Evolutionary conservation across 106 monocot species (phyloP).

Genomic region (Dendrobium chrysotoxum): DNA sequence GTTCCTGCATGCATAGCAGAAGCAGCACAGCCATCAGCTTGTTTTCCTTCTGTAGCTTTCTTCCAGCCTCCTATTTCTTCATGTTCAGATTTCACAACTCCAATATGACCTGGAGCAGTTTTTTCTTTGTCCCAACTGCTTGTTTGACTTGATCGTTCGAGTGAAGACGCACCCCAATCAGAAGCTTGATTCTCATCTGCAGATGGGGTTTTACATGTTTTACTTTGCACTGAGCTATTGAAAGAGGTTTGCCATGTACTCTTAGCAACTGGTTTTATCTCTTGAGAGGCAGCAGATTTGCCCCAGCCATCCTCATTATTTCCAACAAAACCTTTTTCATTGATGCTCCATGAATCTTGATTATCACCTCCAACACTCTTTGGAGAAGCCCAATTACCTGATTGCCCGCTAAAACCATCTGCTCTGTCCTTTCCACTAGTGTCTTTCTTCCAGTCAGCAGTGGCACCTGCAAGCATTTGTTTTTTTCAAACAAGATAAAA

Average conservation of each 20-base stretch:
- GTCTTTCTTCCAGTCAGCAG: not conserved
- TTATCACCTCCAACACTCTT: constrained; percentile 2
- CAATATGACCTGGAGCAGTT: no score
- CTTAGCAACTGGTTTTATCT: no score
- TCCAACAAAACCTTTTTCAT: not conserved
- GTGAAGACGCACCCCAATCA: not conserved
- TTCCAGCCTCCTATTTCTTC: constrained; percentile 3
- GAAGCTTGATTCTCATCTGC: not conserved
- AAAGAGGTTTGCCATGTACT: no score
- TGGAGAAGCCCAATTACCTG: not conserved
- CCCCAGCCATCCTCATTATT: not conserved
- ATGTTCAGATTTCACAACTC: not conserved
- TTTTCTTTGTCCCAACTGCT: no score
- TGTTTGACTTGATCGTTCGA: not conserved
- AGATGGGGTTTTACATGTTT: not conserved
- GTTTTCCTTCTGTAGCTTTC: not conserved
- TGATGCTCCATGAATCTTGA: not conserved
- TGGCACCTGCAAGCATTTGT: not conserved
- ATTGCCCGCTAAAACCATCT: constrained; percentile 4
- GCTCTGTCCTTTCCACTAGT: not conserved
- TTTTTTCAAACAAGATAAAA: not conserved
- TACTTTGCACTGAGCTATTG: not conserved
- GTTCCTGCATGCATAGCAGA: not conserved
- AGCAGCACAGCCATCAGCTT: not conserved
- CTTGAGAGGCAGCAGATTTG: constrained; percentile 1